Conservation (phyloP, 495 filamentous ascomycete species). For the Usnea hakonensis region DNA sequence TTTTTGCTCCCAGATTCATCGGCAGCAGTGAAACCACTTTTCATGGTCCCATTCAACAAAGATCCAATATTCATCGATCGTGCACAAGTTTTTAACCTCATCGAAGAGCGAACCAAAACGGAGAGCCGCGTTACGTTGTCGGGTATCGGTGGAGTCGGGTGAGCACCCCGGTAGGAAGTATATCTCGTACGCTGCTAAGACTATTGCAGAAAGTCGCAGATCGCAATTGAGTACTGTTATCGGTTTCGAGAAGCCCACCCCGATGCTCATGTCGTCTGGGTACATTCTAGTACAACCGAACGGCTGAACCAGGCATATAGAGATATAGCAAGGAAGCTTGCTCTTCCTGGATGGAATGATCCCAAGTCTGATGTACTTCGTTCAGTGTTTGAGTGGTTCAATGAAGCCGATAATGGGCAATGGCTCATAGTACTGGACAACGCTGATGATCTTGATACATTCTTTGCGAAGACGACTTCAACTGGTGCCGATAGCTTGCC, state of each 20-base stretch:
- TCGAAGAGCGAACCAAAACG: neutral
- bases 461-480: neutral
- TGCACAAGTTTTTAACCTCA: neutral
- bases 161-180: neutral
- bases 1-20: no score
- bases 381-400: constrained; percentile 34
- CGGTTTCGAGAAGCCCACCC: constrained; percentile 21
- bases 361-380: constrained; percentile 30
- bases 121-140: neutral
- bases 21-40: neutral
- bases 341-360: constrained; percentile 32
- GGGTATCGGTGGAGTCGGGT: neutral
- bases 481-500: neutral
- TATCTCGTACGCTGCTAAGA: neutral
- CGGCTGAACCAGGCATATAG: constrained; percentile 34
- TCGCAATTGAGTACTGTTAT: constrained; percentile 37
- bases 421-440: constrained; percentile 50
- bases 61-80: neutral
- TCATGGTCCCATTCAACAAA: neutral
- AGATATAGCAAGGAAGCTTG: constrained; percentile 31
- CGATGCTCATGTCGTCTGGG: constrained; percentile 35
- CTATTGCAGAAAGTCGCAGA: constrained; percentile 27
- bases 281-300: constrained; percentile 30
- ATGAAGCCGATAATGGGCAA: constrained; percentile 24
- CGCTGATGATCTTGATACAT: constrained; percentile 39